These are phyloP conservation scores for Neolecta irregularis DNA, from an alignment of 1,139 yeast genomes.

Conservation along the genomic window DNA sequence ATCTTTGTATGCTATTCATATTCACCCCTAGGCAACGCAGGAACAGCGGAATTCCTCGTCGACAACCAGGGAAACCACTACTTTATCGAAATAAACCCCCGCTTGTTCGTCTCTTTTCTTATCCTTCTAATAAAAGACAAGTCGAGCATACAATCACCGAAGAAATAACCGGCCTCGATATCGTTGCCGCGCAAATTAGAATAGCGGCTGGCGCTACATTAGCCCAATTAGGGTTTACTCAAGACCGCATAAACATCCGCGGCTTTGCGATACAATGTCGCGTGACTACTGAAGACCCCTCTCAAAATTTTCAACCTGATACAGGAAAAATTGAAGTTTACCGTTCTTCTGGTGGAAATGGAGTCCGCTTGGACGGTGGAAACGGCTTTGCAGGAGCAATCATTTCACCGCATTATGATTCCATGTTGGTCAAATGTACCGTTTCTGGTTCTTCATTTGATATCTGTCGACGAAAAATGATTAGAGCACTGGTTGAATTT, in stretches of 20 bases:
- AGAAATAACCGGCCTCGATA: slow-evolving; percentile 95
- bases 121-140: slow-evolving; percentile 7
- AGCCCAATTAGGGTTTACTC: slow-evolving; percentile 78
- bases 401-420: slow-evolving; percentile 93
- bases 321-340: slow-evolving; percentile 97
- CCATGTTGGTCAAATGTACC: slow-evolving; percentile 94
- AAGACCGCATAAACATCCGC: slow-evolving; percentile 85
- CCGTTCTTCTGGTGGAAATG: slow-evolving; percentile 98
- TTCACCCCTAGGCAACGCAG: slow-evolving; percentile 45
- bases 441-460: slow-evolving; percentile 95
- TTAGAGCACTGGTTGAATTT: slow-evolving; percentile 88
- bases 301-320: slow-evolving; percentile 94
- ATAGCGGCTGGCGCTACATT: slow-evolving; percentile 97
- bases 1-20: background rate
- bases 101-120: slow-evolving; percentile 45
- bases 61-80: slow-evolving; percentile 90
- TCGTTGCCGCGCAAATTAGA: slow-evolving; percentile 97
- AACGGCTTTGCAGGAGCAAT: slow-evolving; percentile 98
- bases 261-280: slow-evolving; percentile 99
- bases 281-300: slow-evolving; percentile 96
- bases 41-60: slow-evolving; percentile 95
- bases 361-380: slow-evolving; percentile 97
- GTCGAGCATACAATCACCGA: slow-evolving; percentile 98
- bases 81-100: slow-evolving; percentile 95
- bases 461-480: slow-evolving; percentile 92